Evolutionary conservation across 805 yeast genomes (phyloP).

Genomic region (Starmerella lactis-condensi): DNA sequence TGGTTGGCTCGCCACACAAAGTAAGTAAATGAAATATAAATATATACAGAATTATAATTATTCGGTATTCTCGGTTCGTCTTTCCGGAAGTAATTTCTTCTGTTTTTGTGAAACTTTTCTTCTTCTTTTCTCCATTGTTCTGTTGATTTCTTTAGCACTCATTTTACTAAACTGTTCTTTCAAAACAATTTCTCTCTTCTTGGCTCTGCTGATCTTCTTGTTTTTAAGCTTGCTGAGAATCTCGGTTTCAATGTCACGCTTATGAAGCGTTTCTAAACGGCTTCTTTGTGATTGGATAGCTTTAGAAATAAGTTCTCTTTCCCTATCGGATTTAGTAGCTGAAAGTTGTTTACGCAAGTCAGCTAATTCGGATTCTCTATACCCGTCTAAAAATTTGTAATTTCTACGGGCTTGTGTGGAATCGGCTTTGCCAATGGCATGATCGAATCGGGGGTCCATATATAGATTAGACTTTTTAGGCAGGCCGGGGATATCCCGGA

Average conservation of each 20-base stretch:
- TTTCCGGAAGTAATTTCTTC: slow-evolving; percentile 23
- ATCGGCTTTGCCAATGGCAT: slow-evolving; percentile 75
- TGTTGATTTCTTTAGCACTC: slow-evolving; percentile 22
- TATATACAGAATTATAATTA: background rate
- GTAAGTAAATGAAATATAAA: background rate
- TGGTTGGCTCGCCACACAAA: slow-evolving; percentile 32
- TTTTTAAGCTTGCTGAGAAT: slow-evolving; percentile 45
- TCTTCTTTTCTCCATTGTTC: slow-evolving; percentile 22
- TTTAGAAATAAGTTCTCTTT: slow-evolving; percentile 20
- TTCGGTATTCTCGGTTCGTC: slow-evolving; percentile 14
- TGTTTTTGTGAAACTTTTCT: slow-evolving; percentile 26
- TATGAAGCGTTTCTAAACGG: slow-evolving; percentile 43
- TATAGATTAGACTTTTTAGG: slow-evolving; percentile 29
- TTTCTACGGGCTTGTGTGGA: slow-evolving; percentile 46
- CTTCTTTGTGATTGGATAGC: slow-evolving; percentile 23
- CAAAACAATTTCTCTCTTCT: slow-evolving; percentile 23
- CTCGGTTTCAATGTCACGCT: slow-evolving; percentile 54
- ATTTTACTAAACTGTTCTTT: slow-evolving; percentile 23
- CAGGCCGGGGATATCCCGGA: slow-evolving; percentile 45
- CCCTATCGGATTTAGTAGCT: slow-evolving; percentile 30
- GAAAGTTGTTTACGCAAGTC: slow-evolving; percentile 36
- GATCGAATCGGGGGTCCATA: slow-evolving; percentile 76
- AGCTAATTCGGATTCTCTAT: slow-evolving; percentile 53
- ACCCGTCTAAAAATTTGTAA: slow-evolving; percentile 72
- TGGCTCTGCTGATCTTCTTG: slow-evolving; percentile 30